phyloP scores from a whole-genome alignment of 2,329 filamentous ascomycete species.

The Trichoderma koningiopsis region DNA sequence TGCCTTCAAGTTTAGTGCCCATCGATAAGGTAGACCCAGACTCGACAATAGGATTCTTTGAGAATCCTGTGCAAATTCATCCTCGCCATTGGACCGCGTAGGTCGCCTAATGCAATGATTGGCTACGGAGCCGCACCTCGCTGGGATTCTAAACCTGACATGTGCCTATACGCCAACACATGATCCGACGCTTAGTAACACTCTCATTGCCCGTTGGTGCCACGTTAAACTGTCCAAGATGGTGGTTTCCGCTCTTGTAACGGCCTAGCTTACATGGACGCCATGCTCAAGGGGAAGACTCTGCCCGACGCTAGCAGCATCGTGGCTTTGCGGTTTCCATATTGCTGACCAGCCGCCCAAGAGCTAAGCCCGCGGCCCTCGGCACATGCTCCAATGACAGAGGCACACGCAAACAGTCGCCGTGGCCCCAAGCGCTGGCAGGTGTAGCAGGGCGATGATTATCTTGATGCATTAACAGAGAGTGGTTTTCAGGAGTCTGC shows the following conservation, averaged over 20 bases:
- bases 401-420: neutral
- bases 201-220: neutral
- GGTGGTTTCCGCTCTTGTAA: neutral
- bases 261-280: neutral
- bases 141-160: neutral
- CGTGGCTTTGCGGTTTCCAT: neutral
- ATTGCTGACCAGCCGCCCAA: constrained; percentile 5
- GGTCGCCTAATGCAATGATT: neutral
- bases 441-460: neutral
- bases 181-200: neutral
- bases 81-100: neutral
- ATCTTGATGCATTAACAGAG: neutral
- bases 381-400: neutral
- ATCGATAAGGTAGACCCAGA: neutral
- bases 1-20: neutral
- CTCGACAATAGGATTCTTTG: neutral
- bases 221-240: neutral
- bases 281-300: neutral
- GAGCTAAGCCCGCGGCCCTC: neutral
- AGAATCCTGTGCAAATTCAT: neutral
- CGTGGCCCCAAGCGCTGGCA: neutral
- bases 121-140: neutral
- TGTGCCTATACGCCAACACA: neutral
- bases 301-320: neutral
- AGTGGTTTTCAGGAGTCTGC: neutral